phyloP scores from a whole-genome alignment of 2,329 filamentous ascomycete species.

The Rugonectria rugulosa region DNA sequence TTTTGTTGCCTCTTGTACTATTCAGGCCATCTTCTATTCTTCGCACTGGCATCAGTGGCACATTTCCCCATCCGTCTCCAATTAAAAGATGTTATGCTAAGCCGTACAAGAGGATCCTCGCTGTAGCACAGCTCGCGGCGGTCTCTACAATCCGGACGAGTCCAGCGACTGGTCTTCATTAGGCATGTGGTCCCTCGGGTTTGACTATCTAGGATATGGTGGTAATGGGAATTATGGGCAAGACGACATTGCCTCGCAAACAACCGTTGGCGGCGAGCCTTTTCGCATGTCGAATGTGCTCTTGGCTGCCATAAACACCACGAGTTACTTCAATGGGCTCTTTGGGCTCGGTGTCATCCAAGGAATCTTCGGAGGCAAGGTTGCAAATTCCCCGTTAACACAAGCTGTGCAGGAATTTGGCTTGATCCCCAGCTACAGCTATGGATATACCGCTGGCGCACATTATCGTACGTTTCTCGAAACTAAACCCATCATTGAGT shows the following conservation, averaged over 20 bases:
- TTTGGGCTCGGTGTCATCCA: constrained; percentile 65
- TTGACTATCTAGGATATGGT: constrained; percentile 63
- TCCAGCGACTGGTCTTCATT: constrained; percentile 67
- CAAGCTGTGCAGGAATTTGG: constrained; percentile 66
- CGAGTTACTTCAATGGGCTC: constrained; percentile 61
- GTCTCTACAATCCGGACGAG: constrained; percentile 59
- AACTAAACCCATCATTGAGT: too few species aligned
- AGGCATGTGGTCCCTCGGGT: constrained; percentile 66
- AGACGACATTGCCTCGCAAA: constrained; percentile 55
- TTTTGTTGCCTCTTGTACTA: not conserved
- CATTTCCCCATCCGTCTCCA: not conserved
- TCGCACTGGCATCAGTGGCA: not conserved
- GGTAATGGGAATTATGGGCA: constrained; percentile 72
- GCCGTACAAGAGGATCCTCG: constrained; percentile 51
- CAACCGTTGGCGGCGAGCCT: constrained; percentile 46
- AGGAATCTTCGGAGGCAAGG: constrained; percentile 58
- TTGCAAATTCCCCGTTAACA: constrained; percentile 60
- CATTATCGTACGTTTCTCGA: constrained; percentile 65
- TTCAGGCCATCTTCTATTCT: not conserved
- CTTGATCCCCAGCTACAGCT: constrained; percentile 74
- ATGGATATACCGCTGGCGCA: constrained; percentile 80
- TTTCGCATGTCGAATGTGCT: constrained; percentile 55
- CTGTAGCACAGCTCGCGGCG: constrained; percentile 66
- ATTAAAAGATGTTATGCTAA: constrained; percentile 22
- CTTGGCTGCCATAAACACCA: constrained; percentile 62